These are phyloP conservation scores for Phialophora chinensis DNA, from an alignment of 2,329 filamentous ascomycete species.

Conservation along the genomic window DNA sequence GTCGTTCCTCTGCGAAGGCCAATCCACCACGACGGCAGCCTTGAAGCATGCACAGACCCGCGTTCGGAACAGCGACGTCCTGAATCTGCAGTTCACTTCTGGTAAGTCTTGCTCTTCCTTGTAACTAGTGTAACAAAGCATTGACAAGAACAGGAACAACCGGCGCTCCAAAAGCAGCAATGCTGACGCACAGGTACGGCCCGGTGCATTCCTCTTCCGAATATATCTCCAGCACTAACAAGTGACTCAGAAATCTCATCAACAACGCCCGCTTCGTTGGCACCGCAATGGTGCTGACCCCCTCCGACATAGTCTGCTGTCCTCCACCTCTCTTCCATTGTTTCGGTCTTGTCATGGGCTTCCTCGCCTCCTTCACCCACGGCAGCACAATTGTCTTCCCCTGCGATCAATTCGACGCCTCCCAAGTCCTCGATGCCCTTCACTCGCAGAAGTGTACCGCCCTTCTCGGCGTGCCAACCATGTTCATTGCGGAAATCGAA, in stretches of 20 bases:
- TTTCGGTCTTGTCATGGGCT: conserved; percentile 89
- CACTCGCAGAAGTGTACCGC: conserved; percentile 26
- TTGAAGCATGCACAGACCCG: conserved; percentile 24
- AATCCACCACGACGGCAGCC: conserved; percentile 25
- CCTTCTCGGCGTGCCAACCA: conserved; percentile 49
- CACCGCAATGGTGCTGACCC: conserved; percentile 76
- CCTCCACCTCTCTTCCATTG: conserved; percentile 68
- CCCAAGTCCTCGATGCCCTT: conserved; percentile 63
- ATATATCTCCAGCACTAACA: conserved; percentile 8
- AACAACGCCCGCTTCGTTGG: conserved; percentile 90
- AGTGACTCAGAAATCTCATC: conserved; percentile 30
- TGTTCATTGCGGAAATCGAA: conserved; percentile 34
- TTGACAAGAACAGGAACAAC: conserved; percentile 69
- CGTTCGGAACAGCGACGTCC: conserved; percentile 63
- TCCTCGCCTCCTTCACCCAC: conserved; percentile 88
- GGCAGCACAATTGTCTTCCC: conserved; percentile 84
- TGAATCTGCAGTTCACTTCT: conserved; percentile 96
- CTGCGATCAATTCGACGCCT: conserved; percentile 81
- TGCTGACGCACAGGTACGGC: conserved; percentile 73
- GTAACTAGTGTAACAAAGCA: not conserved
- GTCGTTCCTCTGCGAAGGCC: conserved; percentile 44
- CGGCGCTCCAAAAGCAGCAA: conserved; percentile 85
- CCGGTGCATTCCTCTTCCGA: not conserved
- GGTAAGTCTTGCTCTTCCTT: conserved; percentile 19
- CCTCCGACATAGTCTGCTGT: conserved; percentile 70